These are phyloP conservation scores for Fraxinus albicans DNA, from an alignment of 305 asterid genomes.

Conservation along the genomic window DNA sequence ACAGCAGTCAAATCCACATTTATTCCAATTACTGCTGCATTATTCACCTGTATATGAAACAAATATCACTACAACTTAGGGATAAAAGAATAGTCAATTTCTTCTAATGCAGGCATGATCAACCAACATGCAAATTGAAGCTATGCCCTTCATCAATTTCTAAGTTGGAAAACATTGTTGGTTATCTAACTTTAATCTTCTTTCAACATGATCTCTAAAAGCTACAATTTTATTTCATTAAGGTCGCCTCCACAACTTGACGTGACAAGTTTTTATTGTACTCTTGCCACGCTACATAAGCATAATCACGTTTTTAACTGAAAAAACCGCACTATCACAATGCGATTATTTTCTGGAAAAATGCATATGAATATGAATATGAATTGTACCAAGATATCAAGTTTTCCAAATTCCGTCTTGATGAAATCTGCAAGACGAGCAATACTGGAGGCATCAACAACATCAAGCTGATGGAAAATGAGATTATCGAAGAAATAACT, in stretches of 20 bases:
- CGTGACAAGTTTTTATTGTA: not conserved
- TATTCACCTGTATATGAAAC: conserved; percentile 20
- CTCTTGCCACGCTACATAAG: not conserved
- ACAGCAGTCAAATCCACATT: conserved; percentile 2
- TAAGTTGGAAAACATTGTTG: not conserved
- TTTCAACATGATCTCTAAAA: not conserved
- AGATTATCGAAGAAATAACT: conserved; percentile 22
- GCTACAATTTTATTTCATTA: not conserved
- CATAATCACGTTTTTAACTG: not conserved
- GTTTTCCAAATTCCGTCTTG: conserved; percentile 33
- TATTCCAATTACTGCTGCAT: conserved; percentile 22
- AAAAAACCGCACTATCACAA: not conserved
- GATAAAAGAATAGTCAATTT: not conserved
- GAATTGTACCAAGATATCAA: conserved; percentile 44
- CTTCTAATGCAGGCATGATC: not conserved
- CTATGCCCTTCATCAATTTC: not conserved
- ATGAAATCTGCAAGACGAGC: conserved; percentile 37
- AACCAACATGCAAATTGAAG: not conserved
- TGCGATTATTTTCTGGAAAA: not conserved
- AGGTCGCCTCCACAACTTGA: not conserved
- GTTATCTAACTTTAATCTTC: not conserved
- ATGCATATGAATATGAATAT: not conserved
- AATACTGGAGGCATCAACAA: conserved; percentile 29
- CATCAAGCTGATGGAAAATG: conserved; percentile 46
- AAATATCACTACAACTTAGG: not conserved